phyloP scores from a whole-genome alignment of 805 yeast species.

The Brettanomyces sp. region DNA sequence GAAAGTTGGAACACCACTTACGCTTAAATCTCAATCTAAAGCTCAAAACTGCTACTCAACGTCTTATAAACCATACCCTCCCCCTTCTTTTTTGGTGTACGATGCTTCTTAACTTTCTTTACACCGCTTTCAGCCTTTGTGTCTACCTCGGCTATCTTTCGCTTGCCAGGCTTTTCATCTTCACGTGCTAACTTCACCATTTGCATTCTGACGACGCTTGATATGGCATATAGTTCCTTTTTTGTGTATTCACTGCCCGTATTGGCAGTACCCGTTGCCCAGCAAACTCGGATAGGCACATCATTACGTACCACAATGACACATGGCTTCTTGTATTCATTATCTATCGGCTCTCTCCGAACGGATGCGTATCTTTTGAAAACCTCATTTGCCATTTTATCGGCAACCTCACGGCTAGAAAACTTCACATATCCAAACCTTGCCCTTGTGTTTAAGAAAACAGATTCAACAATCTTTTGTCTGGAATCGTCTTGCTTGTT shows the following conservation, averaged over 20 bases:
- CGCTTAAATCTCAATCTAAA: neutral
- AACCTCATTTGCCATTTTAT: slow-evolving; percentile 26
- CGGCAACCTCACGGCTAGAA: slow-evolving; percentile 40
- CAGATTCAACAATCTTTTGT: slow-evolving; percentile 28
- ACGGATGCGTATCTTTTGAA: neutral
- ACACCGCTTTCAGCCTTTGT: neutral
- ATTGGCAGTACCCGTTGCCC: slow-evolving; percentile 39
- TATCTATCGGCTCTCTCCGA: slow-evolving; percentile 2
- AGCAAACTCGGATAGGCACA: slow-evolving; percentile 41
- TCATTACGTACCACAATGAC: slow-evolving; percentile 23
- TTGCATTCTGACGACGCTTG: slow-evolving; percentile 41
- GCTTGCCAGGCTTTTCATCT: slow-evolving; percentile 15
- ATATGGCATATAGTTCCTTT: slow-evolving; percentile 38
- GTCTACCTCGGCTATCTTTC: neutral
- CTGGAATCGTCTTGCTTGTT: slow-evolving; percentile 4
- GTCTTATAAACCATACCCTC: neutral
- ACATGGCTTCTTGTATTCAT: slow-evolving; percentile 19
- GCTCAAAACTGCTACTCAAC: neutral
- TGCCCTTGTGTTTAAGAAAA: slow-evolving; percentile 47
- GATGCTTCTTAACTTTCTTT: neutral
- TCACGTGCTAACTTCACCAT: slow-evolving; percentile 42
- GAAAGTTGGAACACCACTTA: too few relatives aligned
- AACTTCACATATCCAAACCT: slow-evolving; percentile 59
- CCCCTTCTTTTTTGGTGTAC: neutral
- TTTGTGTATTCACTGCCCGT: slow-evolving; percentile 29